These are phyloP conservation scores for Inonotus hispidus DNA, from an alignment of 1,284 basidiomycete genomes.

Conservation along the genomic window DNA sequence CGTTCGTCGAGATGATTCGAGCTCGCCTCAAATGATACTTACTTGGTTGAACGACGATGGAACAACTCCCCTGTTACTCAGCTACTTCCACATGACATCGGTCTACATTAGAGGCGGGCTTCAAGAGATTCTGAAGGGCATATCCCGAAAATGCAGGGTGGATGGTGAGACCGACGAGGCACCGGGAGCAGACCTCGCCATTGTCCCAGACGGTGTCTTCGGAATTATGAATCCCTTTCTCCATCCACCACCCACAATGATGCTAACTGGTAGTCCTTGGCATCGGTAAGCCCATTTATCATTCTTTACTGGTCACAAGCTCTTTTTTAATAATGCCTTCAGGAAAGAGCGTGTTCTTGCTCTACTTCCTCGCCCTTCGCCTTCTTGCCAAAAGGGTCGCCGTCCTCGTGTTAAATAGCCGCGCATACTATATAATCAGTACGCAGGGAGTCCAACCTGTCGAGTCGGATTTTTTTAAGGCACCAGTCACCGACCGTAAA, in stretches of 20 bases:
- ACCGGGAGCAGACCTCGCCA: neutral
- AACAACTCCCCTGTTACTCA: neutral
- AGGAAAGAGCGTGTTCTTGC: neutral
- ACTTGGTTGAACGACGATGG: neutral
- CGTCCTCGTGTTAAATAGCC: neutral
- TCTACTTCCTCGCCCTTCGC: neutral
- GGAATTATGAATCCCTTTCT: neutral
- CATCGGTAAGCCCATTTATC: neutral
- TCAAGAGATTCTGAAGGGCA: neutral
- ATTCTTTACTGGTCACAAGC: neutral
- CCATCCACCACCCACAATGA: neutral
- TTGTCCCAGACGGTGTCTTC: neutral
- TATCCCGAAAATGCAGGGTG: neutral
- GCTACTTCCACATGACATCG: neutral
- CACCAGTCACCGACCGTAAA: neutral
- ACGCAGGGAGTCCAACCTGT: too few relatives aligned
- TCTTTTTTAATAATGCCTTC: neutral
- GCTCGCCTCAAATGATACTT: neutral
- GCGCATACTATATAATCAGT: too few relatives aligned
- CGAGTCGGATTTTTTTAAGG: neutral
- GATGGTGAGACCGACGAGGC: neutral
- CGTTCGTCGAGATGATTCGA: neutral
- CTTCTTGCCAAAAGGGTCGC: neutral
- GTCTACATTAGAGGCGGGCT: neutral
- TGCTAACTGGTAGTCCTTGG: neutral